A percentile compares a stretch with the other conserved stretches of the same genome.
phyloP scores from a whole-genome alignment of 805 yeast genomes.

The Tetrapisispora fleetii region DNA sequence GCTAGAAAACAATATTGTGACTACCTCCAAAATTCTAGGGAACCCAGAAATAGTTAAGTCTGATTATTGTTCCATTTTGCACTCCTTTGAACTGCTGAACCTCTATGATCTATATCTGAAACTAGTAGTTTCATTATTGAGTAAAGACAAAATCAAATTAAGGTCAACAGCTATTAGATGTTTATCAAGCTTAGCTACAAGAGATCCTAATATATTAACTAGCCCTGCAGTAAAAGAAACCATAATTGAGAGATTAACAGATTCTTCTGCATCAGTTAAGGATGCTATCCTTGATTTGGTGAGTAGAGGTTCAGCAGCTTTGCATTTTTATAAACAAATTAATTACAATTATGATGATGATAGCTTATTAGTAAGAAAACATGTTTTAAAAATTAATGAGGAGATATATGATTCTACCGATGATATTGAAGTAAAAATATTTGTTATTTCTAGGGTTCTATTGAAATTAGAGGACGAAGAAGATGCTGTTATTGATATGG shows the following conservation, averaged over 20 bases:
- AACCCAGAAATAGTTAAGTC: not conserved
- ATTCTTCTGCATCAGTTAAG: conserved; percentile 60
- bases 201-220: conserved; percentile 42
- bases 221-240: conserved; percentile 43
- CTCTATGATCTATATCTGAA: conserved; percentile 45
- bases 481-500: conserved; percentile 37
- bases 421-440: conserved; percentile 28
- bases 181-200: conserved; percentile 43
- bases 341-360: conserved; percentile 40
- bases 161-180: conserved; percentile 59
- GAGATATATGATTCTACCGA: conserved; percentile 35
- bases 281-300: conserved; percentile 68
- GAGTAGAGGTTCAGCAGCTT: conserved; percentile 28
- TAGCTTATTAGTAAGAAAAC: conserved; percentile 55
- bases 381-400: conserved; percentile 44
- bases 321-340: conserved; percentile 40
- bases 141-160: conserved; percentile 40
- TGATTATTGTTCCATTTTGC: conserved; percentile 17
- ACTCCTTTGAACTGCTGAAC: conserved; percentile 18
- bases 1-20: not conserved
- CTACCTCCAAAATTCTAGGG: not conserved
- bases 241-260: conserved; percentile 42
- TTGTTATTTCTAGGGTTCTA: conserved; percentile 43
- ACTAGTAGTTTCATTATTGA: conserved; percentile 39
- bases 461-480: conserved; percentile 64